Evolutionary conservation across 192 early-diverging fungal species (phyloP).

Genomic region (Coemansia sp.): DNA sequence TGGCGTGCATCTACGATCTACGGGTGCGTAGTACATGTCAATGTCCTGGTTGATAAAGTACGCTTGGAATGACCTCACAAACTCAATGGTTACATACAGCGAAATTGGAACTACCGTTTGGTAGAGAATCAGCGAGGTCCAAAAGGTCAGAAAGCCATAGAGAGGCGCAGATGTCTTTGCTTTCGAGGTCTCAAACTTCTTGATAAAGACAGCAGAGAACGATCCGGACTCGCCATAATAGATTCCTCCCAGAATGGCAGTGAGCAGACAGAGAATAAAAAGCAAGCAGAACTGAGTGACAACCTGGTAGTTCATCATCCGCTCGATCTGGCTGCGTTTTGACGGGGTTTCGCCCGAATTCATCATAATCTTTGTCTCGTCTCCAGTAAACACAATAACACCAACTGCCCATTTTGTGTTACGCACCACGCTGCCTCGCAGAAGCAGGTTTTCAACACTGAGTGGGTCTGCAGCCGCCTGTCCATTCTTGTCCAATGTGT

Average conservation of each 20-base stretch:
- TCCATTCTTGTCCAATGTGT: constrained; percentile 31
- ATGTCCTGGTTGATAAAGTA: constrained; percentile 90
- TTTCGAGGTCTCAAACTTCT: constrained; percentile 31
- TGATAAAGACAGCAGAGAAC: constrained; percentile 55
- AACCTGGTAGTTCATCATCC: constrained; percentile 89
- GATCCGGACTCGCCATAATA: constrained; percentile 57
- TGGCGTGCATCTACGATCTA: constrained; percentile 77
- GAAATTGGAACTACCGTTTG: constrained; percentile 98
- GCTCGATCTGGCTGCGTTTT: constrained; percentile 89
- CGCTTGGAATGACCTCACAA: constrained; percentile 88
- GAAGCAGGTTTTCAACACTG: constrained; percentile 77
- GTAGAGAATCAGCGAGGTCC: constrained; percentile 85
- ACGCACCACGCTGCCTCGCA: constrained; percentile 89
- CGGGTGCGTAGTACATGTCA: constrained; percentile 84
- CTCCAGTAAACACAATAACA: constrained; percentile 85
- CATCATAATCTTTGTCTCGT: constrained; percentile 96
- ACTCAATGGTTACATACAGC: constrained; percentile 90
- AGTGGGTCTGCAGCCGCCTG: constrained; percentile 38
- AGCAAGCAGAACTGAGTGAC: constrained; percentile 80
- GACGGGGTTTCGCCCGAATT: constrained; percentile 92
- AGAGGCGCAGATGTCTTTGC: constrained; percentile 39
- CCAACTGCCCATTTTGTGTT: constrained; percentile 92
- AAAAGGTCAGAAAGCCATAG: constrained; percentile 73
- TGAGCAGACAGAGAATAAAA: constrained; percentile 70
- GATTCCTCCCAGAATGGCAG: constrained; percentile 65